Evolutionary conservation across 1,284 basidiomycete species (phyloP).

Genomic region (Takashimella tepidaria): DNA sequence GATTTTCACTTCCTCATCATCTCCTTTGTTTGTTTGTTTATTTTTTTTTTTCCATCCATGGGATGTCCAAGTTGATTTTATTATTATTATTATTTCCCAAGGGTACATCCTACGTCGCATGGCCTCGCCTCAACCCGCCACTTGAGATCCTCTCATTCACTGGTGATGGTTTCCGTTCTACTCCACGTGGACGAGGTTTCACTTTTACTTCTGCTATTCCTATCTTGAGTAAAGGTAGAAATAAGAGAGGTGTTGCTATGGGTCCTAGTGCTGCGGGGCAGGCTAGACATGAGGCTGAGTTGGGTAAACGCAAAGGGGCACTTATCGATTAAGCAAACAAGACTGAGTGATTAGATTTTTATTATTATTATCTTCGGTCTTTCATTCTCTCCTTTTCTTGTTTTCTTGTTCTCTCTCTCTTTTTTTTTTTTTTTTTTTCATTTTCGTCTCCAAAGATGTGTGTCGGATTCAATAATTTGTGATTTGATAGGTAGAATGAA

Average conservation of each 20-base stretch:
- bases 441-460: too few relatives aligned
- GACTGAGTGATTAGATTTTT: neutral
- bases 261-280: conserved; percentile 9
- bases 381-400: too few relatives aligned
- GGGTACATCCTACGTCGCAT: conserved; percentile 70
- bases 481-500: too few relatives aligned
- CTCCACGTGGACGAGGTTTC: conserved; percentile 67
- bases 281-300: conserved; percentile 38
- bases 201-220: conserved; percentile 45
- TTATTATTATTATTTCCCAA: too few relatives aligned
- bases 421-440: too few relatives aligned
- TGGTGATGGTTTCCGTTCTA: conserved; percentile 78
- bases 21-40: too few relatives aligned
- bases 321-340: conserved; percentile 39
- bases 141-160: conserved; percentile 79
- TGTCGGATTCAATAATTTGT: too few relatives aligned
- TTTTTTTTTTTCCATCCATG: neutral
- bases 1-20: neutral
- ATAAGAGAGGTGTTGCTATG: conserved; percentile 9
- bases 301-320: conserved; percentile 47
- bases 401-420: too few relatives aligned
- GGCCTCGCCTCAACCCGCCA: conserved; percentile 84
- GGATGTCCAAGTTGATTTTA: neutral
- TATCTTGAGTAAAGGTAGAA: conserved; percentile 37
- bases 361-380: neutral